Evolutionary conservation across 2,329 filamentous ascomycete species (phyloP), one percentile per base, ranked within the genome.

Genomic region (Thielaviopsis populi): DNA sequence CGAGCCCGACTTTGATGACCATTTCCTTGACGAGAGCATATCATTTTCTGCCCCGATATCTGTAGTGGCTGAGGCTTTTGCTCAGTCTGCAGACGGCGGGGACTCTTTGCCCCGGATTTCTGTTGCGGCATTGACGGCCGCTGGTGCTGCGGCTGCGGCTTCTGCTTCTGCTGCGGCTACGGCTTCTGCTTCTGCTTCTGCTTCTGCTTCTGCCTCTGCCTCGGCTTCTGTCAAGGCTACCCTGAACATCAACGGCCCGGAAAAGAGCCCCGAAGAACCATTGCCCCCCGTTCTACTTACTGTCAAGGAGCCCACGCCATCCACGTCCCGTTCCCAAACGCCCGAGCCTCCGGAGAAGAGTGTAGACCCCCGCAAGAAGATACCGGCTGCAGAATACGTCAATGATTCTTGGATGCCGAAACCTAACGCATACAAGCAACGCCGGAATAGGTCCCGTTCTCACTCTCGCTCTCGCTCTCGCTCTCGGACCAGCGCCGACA

Each of bases 41-140:
- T 63, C 65, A 2, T 66, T 66, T 19, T 61, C 61, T 37, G 42
- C 58, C 3, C 58, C 61, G 7, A n/a, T 50, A 15, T 66, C 63
- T 4, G 67, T 70, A 69, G 50, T 66, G 66, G 63, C 59, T 11
- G 59, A 60, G 15, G 46, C 63, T n/a, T 19, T 61, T 41, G 64
- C 63, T 19, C 22, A 30, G 13, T 59, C 59, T 19, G 11, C 46
- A 22, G 24, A 24, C 2, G 19, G 40, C 40, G 10, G 10, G 1
- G 11, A 43, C 3, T 17, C 54, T 22, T 19, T 56, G 13, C 63
- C 46, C 17, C 33, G 27, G n/a, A 43, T 54, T 50, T 43, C 58
- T 54, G 46, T 24, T 15, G 42, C 15, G n/a, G n/a, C 53, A 11
- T 37, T 56, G 30, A 37, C 40, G n/a, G n/a, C n/a, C n/a, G n/a